Base-by-base conservation (phyloP, 140 eudicot genomes). In the Bidens hawaiensis region DNA sequence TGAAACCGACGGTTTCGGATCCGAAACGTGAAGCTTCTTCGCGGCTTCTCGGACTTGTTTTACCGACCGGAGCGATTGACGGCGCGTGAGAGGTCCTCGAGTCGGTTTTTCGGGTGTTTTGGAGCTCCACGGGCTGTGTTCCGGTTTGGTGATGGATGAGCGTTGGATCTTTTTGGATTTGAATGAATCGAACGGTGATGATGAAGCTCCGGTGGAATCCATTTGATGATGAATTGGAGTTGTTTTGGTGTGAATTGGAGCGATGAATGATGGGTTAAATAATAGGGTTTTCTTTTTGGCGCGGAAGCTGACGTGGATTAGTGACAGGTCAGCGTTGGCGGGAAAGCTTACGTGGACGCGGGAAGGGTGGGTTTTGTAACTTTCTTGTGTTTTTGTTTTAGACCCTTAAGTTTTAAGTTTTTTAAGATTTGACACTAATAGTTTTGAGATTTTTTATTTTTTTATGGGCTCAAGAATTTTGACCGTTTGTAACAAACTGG, bases 101-200 rank as follows among this genome's bases (percentile, higher is more conserved):
- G 87, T 79, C 46, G 79, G 72, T 52, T 83, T 86, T 38, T 84
- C 85, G 11, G 95, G 95, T 0, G 95, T 86, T 60, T 78, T 82
- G 71, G 80, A 76, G 75, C 64, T 72, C 79, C 79, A 79, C 7
- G 70, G 69, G 28, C 43, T 74, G 66, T 69, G 69, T 18, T 69
- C 75, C 7, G 62, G 64, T 6, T 66, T 38, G 23, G 47, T 55
- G 50, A 62, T 30, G 42, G 58, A 31, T 11, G 77, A 49, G 4
- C 61, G 60, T 24, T 66, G 45, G 9, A 52, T 59, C 10, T 84
- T 83, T 74, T 86, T 86, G 0, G 85, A 70, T 51, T 78, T 80
- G 65, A 75, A 75, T 4, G 85, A 72, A 3, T 57, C 57, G 17
- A 75, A 69, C 25, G 81, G 50, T 36, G 87, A 24, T 5, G 38